Percentiles rank a stretch among this genome's conserved stretches.
Evolutionary conservation across 345 rosid species (phyloP).

Genomic region (Murraya koenigii): DNA sequence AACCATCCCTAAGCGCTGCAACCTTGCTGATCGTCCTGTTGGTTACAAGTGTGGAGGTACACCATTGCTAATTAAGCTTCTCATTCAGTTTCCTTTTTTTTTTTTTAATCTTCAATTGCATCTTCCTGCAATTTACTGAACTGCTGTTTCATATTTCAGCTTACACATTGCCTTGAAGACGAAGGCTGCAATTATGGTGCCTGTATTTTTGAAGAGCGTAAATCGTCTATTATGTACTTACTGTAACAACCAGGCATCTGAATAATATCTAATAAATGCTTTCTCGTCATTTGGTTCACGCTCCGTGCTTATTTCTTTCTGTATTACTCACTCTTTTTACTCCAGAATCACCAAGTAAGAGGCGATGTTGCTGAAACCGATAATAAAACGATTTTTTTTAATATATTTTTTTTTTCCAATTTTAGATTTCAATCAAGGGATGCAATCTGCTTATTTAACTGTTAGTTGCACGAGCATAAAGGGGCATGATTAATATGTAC

Average conservation of each 20-base stretch:
- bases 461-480: not conserved
- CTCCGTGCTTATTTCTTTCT: not conserved
- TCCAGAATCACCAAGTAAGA: not conserved
- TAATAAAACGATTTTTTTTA: too few species aligned
- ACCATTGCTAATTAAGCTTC: not conserved
- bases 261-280: not conserved
- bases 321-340: not conserved
- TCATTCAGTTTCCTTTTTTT: not conserved
- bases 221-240: not conserved
- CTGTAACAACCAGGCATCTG: not conserved
- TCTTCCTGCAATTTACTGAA: not conserved
- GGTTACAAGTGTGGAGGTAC: conserved; percentile 91
- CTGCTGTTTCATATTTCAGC: conserved; percentile 32
- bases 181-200: conserved; percentile 6
- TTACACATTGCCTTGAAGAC: conserved; percentile 54
- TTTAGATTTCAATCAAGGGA: not conserved
- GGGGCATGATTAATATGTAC: not conserved
- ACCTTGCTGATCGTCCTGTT: conserved; percentile 67
- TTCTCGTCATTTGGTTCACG: not conserved
- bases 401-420: too few species aligned
- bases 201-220: not conserved
- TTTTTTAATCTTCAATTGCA: not conserved
- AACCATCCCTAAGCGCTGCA: conserved; percentile 89
- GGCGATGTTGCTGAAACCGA: not conserved
- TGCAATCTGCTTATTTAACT: not conserved